Evolutionary conservation across 2,329 filamentous ascomycete genomes (phyloP), one percentile per base, ranked within the genome.

Genomic region (Nigrograna mackinnonii): DNA sequence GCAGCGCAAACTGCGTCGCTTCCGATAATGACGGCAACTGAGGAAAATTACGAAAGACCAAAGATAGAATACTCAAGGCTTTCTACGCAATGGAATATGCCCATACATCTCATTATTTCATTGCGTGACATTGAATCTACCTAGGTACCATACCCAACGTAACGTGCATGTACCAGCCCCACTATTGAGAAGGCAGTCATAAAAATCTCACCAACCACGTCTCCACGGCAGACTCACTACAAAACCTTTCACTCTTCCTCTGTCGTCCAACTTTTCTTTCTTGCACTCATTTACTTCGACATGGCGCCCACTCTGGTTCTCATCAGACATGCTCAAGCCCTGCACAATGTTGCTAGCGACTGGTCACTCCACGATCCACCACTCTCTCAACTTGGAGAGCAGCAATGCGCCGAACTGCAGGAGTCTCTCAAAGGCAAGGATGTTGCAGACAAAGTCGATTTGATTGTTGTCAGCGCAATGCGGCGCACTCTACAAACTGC

Each of bases 401-500:
- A 68, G 47, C 73, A 75, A 57, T 72, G 68, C 50, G 50, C 55
- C 35, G 60, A 70, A 39, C 53, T 75, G 18, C 60, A 70, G 40
- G 57, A 64, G 22, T 66, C 65, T 30, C 51, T 75, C 14, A 64
- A 64, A 46, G 45, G 60, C 5, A 58, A 57, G 35, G 51, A 65
- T 32, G 62, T 75, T 24, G 68, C 65, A 13, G 58, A 69, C 16
- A 69, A 78, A 37, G 69, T 79, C 7, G 76, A 78, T 14, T 66
- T 78, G 20, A 80, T 87, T 39, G 58, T 88, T 22, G 79, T 80
- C 36, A 86, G 82, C 55, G 80, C 84, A 1, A 85, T 87, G 80
- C 71, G 75, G 13, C 75, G 85, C 21, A 86, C 84, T 2, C 69
- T 87, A 21, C 80, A 88, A 65, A 87, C 85, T 2, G 78, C 83